A percentile compares a stretch with the other conserved stretches of the same genome.
phyloP scores from a whole-genome alignment of 352 stramenopile species.

The Phytophthora agathidicida region DNA sequence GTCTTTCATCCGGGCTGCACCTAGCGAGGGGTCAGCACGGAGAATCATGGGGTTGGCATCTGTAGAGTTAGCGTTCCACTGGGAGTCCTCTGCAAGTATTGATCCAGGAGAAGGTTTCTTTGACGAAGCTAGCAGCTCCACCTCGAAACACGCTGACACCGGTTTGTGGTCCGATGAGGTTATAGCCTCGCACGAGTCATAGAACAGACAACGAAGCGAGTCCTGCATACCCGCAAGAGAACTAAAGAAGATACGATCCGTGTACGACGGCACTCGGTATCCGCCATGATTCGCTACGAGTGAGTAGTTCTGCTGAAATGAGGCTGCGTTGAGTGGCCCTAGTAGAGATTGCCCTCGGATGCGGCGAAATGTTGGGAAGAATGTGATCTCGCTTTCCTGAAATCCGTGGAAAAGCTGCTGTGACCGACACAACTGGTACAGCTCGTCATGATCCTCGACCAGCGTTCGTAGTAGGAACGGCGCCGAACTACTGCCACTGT shows the following conservation, averaged over 20 bases:
- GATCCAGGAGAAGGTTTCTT: constrained; percentile 3
- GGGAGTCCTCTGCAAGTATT: constrained; percentile 26
- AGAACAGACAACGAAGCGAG: constrained; percentile 66
- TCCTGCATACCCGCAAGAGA: constrained; percentile 67
- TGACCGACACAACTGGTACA: constrained; percentile 60
- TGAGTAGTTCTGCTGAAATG: constrained; percentile 69
- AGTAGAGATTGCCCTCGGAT: constrained; percentile 57
- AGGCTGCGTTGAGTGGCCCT: constrained; percentile 30
- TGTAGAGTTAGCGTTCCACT: constrained; percentile 54
- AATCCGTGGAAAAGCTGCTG: constrained; percentile 86
- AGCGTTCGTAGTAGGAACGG: constrained; percentile 41
- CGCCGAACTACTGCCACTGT: constrained; percentile 29
- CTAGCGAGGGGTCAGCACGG: constrained; percentile 18
- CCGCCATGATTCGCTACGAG: constrained; percentile 60
- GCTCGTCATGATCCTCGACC: constrained; percentile 76
- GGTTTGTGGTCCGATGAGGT: constrained; percentile 87
- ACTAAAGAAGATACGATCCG: constrained; percentile 86
- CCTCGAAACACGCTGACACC: constrained; percentile 69
- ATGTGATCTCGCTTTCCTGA: constrained; percentile 68
- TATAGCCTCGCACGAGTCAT: constrained; percentile 79
- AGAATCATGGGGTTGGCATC: constrained; percentile 54
- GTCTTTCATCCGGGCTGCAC: constrained; percentile 63
- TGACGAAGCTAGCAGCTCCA: constrained; percentile 30
- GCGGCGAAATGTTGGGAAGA: constrained; percentile 83
- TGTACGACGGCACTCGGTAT: constrained; percentile 88